Base-by-base conservation (phyloP, 768 basidiomycete genomes). In the Boletus reticuloceps region DNA sequence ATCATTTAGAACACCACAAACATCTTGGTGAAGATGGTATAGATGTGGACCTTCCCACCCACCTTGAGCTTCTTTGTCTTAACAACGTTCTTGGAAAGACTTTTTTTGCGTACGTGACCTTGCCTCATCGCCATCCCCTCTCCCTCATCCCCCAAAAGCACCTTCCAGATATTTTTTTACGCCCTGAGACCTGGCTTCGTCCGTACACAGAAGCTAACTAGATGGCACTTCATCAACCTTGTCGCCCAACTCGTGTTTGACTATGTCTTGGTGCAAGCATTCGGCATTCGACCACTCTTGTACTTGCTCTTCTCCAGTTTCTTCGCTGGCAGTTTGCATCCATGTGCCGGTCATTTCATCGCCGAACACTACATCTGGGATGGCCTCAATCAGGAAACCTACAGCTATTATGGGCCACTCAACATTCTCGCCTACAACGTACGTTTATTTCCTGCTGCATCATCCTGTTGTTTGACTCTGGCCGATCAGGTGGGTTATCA, bases 131-230 rank as follows among this genome's bases (percentile, higher is more conserved):
- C 34, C 29, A 55, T 8, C 3, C 53, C 20, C n/a, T n/a, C n/a
- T 22, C 3, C 2, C 59, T 65, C 51, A 69, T 39, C 11, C 31
- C 31, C n/a, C 11, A 5, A 10, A 66, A 95, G 94, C 40, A 96
- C 92, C 3, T 99, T 98, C 76, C 97, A 99, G 75, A 93, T 99
- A 55, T 72, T 99, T 53, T 99, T 99, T 77, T 99, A 99, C 70
- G 97, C 97, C 42, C 79, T 99, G 53, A 89, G 97, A 34, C 97
- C 97, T 1, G 90, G 90, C 20, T 89, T 99, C 67, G 88, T 98
- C 49, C 88, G 94, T 43, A 76, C 83, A 6, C 96, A 98, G 64
- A 82, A 72, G 12, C 77, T 87, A 16, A 95, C 92, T 0, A 74
- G 71, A 47, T 98, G 94, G 93, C 95, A 98, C 73, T 65, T 84